Evolutionary conservation across 2,329 filamentous ascomycete genomes (phyloP).

Genomic region (Pestalotiopsis fici): DNA sequence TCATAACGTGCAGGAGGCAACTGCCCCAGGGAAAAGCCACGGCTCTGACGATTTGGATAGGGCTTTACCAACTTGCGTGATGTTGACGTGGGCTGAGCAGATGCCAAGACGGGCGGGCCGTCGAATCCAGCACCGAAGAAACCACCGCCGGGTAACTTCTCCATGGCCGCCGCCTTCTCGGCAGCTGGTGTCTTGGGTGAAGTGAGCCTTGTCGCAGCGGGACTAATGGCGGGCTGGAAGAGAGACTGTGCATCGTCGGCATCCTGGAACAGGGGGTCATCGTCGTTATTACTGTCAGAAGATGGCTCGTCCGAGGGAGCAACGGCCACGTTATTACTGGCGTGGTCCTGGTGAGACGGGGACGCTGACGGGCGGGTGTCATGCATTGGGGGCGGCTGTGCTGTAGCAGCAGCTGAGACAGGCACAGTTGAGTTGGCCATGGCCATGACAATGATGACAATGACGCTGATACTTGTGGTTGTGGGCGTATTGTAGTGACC

Average conservation of each 20-base stretch:
- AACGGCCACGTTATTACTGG: constrained; percentile 6
- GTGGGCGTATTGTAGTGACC: background rate
- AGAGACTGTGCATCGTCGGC: constrained; percentile 61
- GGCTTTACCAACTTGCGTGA: constrained; percentile 11
- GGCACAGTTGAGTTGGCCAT: background rate
- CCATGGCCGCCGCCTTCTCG: constrained; percentile 59
- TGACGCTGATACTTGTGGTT: background rate
- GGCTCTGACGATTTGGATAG: constrained; percentile 18
- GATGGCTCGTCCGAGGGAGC: constrained; percentile 23
- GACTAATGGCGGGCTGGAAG: constrained; percentile 60
- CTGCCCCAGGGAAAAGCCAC: constrained; percentile 28
- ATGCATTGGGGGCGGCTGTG: background rate
- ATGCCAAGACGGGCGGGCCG: constrained; percentile 23
- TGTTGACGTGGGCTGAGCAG: background rate
- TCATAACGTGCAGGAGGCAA: constrained; percentile 19
- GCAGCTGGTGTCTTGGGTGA: constrained; percentile 55
- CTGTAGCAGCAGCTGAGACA: background rate
- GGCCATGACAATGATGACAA: background rate
- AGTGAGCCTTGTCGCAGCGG: constrained; percentile 55
- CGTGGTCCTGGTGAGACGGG: background rate
- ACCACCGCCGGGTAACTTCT: constrained; percentile 36
- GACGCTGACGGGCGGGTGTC: background rate
- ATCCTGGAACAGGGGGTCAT: constrained; percentile 42
- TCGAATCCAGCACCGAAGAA: constrained; percentile 37
- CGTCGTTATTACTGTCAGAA: constrained; percentile 28